These are phyloP conservation scores for Termitomyces sp. DNA, from an alignment of 768 basidiomycete genomes.

Conservation along the genomic window DNA sequence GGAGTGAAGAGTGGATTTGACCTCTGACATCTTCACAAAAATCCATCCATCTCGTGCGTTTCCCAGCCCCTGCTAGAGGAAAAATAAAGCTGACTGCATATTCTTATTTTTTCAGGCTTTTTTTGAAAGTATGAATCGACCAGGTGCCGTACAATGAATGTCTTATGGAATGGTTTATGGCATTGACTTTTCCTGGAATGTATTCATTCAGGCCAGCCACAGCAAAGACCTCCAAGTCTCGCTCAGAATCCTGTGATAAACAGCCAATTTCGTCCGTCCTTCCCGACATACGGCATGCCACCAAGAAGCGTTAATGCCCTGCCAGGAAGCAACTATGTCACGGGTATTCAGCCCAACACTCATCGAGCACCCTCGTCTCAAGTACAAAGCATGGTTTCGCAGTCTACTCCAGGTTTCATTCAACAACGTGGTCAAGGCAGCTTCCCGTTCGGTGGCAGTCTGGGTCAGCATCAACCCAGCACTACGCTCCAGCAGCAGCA, in stretches of 20 bases:
- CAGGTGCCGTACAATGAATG: slow-evolving; percentile 43
- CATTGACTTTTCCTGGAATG: slow-evolving; percentile 22
- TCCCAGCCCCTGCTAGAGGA: neutral
- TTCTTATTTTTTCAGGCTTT: slow-evolving; percentile 24
- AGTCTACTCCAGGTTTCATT: slow-evolving; percentile 60
- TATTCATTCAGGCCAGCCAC: slow-evolving; percentile 63
- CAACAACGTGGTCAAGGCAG: slow-evolving; percentile 57
- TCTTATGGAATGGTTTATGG: slow-evolving; percentile 11
- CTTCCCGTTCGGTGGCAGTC: slow-evolving; percentile 62
- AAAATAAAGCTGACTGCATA: neutral
- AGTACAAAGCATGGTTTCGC: slow-evolving; percentile 52
- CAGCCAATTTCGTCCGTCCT: slow-evolving; percentile 60
- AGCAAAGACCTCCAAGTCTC: slow-evolving; percentile 76
- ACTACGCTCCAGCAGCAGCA: slow-evolving; percentile 41
- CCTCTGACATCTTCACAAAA: slow-evolving; percentile 13
- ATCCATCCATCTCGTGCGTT: slow-evolving; percentile 13
- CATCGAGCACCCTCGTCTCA: slow-evolving; percentile 59
- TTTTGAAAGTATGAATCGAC: slow-evolving; percentile 55
- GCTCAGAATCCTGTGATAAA: slow-evolving; percentile 60
- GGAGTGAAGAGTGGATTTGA: slow-evolving; percentile 10
- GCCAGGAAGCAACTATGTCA: slow-evolving; percentile 47
- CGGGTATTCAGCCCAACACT: slow-evolving; percentile 54
- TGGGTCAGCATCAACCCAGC: slow-evolving; percentile 47
- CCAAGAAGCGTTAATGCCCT: slow-evolving; percentile 55
- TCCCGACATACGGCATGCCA: slow-evolving; percentile 54